These are phyloP conservation scores for Stagonosporopsis vannaccii DNA, from an alignment of 2,329 filamentous ascomycete genomes.

Conservation along the genomic window DNA sequence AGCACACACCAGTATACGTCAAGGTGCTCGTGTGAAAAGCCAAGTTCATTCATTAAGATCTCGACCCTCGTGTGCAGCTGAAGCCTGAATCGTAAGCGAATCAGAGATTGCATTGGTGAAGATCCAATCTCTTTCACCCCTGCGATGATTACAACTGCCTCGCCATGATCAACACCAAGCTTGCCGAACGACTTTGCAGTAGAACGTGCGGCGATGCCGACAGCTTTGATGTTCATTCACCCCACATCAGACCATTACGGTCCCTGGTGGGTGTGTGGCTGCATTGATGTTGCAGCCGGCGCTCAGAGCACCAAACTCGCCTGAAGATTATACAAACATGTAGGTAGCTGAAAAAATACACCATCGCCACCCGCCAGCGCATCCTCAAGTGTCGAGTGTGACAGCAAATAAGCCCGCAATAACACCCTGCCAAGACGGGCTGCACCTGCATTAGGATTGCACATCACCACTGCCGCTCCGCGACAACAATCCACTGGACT, in stretches of 20 bases:
- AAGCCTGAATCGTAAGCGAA: conserved; percentile 17
- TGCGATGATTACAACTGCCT: conserved; percentile 3
- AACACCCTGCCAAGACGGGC: conserved; percentile 23
- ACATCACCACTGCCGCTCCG: conserved; percentile 18
- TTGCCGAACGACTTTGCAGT: background rate
- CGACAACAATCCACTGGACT: conserved; percentile 19
- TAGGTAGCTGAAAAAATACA: background rate
- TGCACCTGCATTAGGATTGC: conserved; percentile 15
- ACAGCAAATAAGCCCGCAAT: conserved; percentile 6
- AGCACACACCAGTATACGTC: background rate
- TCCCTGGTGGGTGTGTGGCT: background rate
- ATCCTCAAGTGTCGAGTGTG: conserved; percentile 10
- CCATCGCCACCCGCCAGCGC: conserved; percentile 16
- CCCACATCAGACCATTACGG: background rate
- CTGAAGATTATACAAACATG: background rate
- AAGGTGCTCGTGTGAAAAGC: conserved; percentile 4
- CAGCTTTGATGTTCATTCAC: background rate
- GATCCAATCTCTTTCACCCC: conserved; percentile 11
- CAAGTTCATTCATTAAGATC: conserved; percentile 20
- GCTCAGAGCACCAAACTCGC: background rate
- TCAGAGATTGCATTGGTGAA: conserved; percentile 1
- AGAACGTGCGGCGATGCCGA: background rate
- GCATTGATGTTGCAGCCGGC: background rate
- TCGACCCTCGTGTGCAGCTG: conserved; percentile 15
- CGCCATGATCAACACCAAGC: background rate